Evolutionary conservation across 768 basidiomycete species (phyloP).

Genomic region (Cyclocybe aegerita): DNA sequence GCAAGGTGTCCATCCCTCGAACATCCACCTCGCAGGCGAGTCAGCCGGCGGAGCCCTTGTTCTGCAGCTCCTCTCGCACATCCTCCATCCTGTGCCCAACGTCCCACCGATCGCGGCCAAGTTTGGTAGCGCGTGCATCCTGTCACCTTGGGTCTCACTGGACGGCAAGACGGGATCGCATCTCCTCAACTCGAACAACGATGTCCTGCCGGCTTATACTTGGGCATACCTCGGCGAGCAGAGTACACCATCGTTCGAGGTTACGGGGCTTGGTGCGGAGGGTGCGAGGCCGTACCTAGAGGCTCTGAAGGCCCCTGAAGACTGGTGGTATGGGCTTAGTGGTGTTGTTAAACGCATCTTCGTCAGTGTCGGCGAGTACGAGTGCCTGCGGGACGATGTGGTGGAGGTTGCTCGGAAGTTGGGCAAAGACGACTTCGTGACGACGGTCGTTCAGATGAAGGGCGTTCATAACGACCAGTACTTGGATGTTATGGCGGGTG

Average conservation of each 20-base stretch:
- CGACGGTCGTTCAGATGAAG: slow-evolving; percentile 26
- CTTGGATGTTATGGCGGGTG: slow-evolving; percentile 26
- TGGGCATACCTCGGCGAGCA: slow-evolving; percentile 13
- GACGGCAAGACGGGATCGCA: slow-evolving; percentile 18
- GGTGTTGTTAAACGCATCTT: slow-evolving; percentile 27
- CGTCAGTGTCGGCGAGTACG: slow-evolving; percentile 35
- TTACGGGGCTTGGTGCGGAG: slow-evolving; percentile 2
- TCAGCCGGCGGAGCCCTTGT: slow-evolving; percentile 34
- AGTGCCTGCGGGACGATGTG: slow-evolving; percentile 33
- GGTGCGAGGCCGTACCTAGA: slow-evolving; percentile 24
- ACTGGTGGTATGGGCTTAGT: slow-evolving; percentile 30
- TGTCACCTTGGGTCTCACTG: slow-evolving; percentile 27
- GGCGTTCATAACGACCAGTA: slow-evolving; percentile 38
- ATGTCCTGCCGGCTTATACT: slow-evolving; percentile 15
- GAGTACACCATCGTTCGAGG: slow-evolving; percentile 18
- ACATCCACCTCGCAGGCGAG: slow-evolving; percentile 31
- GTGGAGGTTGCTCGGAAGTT: slow-evolving; percentile 21
- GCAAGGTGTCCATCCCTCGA: slow-evolving; percentile 19
- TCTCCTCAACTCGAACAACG: slow-evolving; percentile 18
- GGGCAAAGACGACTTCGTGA: slow-evolving; percentile 6
- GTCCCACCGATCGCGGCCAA: slow-evolving; percentile 9
- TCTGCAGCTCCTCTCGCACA: slow-evolving; percentile 28
- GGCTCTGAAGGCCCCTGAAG: slow-evolving; percentile 24
- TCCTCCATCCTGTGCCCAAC: slow-evolving; percentile 27
- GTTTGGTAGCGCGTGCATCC: slow-evolving; percentile 25